These are phyloP conservation scores for Suillus spraguei DNA, from an alignment of 768 basidiomycete species.

Conservation along the genomic window DNA sequence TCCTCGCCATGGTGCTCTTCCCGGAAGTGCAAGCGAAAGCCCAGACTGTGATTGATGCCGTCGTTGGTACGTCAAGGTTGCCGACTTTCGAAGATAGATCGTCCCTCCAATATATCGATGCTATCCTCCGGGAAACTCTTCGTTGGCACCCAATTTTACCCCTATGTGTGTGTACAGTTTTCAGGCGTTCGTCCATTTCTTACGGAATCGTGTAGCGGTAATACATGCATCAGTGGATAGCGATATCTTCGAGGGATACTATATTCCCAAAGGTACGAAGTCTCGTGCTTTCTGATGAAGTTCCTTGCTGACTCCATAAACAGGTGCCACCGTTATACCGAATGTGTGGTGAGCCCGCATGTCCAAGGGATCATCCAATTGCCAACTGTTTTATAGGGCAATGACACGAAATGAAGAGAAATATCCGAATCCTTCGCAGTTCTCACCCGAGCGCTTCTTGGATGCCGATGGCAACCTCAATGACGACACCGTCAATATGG, in stretches of 20 bases:
- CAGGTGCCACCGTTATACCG: slow-evolving; percentile 25
- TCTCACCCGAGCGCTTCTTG: slow-evolving; percentile 36
- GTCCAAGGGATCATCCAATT: not conserved
- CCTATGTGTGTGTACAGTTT: slow-evolving; percentile 19
- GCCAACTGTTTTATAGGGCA: slow-evolving; percentile 25
- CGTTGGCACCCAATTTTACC: slow-evolving; percentile 28
- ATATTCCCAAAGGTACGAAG: slow-evolving; percentile 28
- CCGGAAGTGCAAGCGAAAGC: slow-evolving; percentile 32
- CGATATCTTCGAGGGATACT: slow-evolving; percentile 28
- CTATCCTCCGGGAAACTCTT: slow-evolving; percentile 31
- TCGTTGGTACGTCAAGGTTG: slow-evolving; percentile 26
- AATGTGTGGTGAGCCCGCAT: slow-evolving; percentile 31
- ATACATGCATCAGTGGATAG: slow-evolving; percentile 24
- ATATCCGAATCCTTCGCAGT: slow-evolving; percentile 35
- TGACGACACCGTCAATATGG: slow-evolving; percentile 22
- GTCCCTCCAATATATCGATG: slow-evolving; percentile 29
- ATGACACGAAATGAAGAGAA: slow-evolving; percentile 35
- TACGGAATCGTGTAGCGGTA: slow-evolving; percentile 12
- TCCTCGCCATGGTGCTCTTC: slow-evolving; percentile 38
- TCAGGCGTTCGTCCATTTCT: not conserved
- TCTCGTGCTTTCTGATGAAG: not conserved
- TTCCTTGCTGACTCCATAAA: slow-evolving; percentile 10
- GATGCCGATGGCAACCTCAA: slow-evolving; percentile 22
- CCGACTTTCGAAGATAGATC: slow-evolving; percentile 30
- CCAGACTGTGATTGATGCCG: slow-evolving; percentile 32